Conservation (phyloP, 106 monocot genomes). For the Dendrobium catenatum region DNA sequence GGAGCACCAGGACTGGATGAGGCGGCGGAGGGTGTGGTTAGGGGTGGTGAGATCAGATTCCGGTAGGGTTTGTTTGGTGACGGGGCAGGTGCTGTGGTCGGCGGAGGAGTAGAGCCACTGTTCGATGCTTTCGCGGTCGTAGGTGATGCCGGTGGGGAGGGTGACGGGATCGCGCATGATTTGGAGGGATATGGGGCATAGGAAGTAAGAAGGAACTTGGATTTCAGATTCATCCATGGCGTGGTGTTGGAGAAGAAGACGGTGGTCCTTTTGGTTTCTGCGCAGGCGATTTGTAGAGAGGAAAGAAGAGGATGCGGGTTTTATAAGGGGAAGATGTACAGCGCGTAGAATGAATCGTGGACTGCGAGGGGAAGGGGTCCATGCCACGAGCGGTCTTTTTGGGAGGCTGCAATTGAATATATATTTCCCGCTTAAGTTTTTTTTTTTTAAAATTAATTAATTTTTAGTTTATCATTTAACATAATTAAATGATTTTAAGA, state of each 20-base stretch:
- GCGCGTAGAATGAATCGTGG: background rate
- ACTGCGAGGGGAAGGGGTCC: background rate
- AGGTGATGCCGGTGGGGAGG: slow-evolving; percentile 55
- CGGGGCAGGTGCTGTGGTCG: slow-evolving; percentile 25
- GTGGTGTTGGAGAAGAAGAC: no score
- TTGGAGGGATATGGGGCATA: slow-evolving; percentile 64
- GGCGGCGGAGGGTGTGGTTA: slow-evolving; percentile 58
- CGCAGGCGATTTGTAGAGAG: no score
- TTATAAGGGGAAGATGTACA: no score
- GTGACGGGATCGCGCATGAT: slow-evolving; percentile 68
- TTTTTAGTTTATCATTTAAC: no score
- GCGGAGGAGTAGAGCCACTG: slow-evolving; percentile 34
- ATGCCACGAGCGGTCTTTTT: background rate
- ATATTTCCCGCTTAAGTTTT: no score
- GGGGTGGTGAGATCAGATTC: slow-evolving; percentile 40
- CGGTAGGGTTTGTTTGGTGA: slow-evolving; percentile 44
- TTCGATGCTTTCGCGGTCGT: slow-evolving; percentile 56
- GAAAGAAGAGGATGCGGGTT: no score
- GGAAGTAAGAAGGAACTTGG: slow-evolving; percentile 47
- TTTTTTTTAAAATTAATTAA: no score
- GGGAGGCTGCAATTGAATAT: background rate
- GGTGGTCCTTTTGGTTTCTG: no score
- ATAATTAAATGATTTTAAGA: no score
- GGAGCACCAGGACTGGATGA: slow-evolving; percentile 59
- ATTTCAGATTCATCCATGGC: slow-evolving; percentile 1